Evolutionary conservation across 106 monocot species (phyloP), one percentile per base, ranked within the genome.

Genomic region (Platanthera zijinensis): DNA sequence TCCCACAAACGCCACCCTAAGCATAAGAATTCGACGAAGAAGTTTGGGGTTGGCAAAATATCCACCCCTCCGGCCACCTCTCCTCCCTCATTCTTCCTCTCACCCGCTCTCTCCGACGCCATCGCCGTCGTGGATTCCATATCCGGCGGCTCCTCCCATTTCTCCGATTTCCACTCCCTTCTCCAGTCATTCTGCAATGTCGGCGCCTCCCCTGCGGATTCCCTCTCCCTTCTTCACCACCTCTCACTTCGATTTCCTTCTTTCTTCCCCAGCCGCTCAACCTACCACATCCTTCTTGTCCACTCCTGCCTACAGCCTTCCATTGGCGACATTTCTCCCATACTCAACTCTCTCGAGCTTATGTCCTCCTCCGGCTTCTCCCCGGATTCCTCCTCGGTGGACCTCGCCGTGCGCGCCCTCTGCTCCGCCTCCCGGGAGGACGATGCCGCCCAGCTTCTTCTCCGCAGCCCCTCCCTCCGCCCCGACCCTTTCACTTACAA

Each of bases 401-500:
- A 92, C 78, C 30, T 87, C 18, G 84, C 85, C 10, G 84, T 90
- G 45, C 92, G 95, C 25, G 78, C 92, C 28, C 88, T 95, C 75
- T 86, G 84, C 81, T 86, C 92, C 49, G 87, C 86, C 32, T 75
- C 56, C 22, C 95, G 86, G 51, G 82, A 84, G 57, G 95, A 95
- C 51, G 85, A 84, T 57, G 92, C 95, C 32, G 10, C 49, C 46
- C 10, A 75, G 48, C 64, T 62, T 67, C 74, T 85, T 79, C 75
- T 71, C n/a, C 32, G 75, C 49, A 57, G 46, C 61, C 62, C 61
- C 61, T 71, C 76, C 25, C 50, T 72, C 80, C 59, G n/a, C 48
- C 80, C 86, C 74, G 91, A 91, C 59, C 66, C 75, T 18, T 91
- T 81, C 82, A 91, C 88, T 48, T 91, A 86, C 88, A 91, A 91